Evolutionary conservation across 169 alveolate species (phyloP).

Genomic region (Eimeria falciformis): DNA sequence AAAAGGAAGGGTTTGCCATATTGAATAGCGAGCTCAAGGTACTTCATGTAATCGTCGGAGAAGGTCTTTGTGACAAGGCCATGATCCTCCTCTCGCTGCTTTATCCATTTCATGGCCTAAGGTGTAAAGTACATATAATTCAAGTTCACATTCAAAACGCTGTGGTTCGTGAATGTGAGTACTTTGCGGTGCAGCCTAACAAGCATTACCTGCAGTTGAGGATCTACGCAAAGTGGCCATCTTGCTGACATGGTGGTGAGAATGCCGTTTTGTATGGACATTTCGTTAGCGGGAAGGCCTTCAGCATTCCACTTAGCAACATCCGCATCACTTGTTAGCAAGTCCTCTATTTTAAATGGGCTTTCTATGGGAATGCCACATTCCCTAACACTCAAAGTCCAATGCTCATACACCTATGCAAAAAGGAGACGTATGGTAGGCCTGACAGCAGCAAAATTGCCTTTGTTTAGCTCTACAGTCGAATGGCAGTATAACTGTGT

Average conservation of each 20-base stretch:
- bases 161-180: not conserved
- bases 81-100: constrained; percentile 88
- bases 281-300: constrained; percentile 96
- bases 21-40: constrained; percentile 92
- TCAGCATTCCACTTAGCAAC: constrained; percentile 94
- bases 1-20: constrained; percentile 94
- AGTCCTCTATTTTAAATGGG: constrained; percentile 89
- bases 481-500: too few relatives aligned
- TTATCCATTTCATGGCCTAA: constrained; percentile 93
- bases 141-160: not conserved
- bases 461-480: too few relatives aligned
- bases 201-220: constrained; percentile 88
- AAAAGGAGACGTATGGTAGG: not conserved
- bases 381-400: constrained; percentile 88
- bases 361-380: constrained; percentile 88
- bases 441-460: not conserved
- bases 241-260: constrained; percentile 92
- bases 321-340: constrained; percentile 93
- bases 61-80: constrained; percentile 90
- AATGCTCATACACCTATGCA: constrained; percentile 85
- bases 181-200: not conserved
- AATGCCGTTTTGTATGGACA: constrained; percentile 94
- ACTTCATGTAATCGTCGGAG: constrained; percentile 91
- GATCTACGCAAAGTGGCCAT: constrained; percentile 96
- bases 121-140: not conserved